These are phyloP conservation scores for Phytopythium vexans DNA, from an alignment of 352 stramenopile species.

Conservation along the genomic window DNA sequence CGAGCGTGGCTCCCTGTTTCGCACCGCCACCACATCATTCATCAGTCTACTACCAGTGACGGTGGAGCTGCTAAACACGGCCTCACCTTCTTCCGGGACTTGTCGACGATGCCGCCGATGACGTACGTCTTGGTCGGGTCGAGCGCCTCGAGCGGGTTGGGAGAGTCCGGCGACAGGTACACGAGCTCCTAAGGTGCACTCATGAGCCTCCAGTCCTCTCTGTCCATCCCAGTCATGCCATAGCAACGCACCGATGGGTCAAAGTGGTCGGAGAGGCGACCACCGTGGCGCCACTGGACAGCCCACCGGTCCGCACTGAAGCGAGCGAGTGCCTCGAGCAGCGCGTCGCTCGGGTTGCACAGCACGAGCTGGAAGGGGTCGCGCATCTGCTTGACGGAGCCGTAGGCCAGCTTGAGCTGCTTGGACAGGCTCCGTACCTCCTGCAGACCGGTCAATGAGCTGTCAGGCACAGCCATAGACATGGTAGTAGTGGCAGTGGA, in stretches of 20 bases:
- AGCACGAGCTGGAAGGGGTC: slow-evolving; percentile 64
- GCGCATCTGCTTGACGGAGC: slow-evolving; percentile 54
- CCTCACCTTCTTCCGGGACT: slow-evolving; percentile 61
- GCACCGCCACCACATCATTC: background rate
- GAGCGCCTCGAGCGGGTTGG: slow-evolving; percentile 54
- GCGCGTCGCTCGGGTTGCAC: slow-evolving; percentile 46
- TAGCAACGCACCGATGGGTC: slow-evolving; percentile 12
- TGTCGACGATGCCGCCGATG: slow-evolving; percentile 81
- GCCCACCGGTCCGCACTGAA: slow-evolving; percentile 65
- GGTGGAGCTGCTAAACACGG: background rate
- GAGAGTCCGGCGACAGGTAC: slow-evolving; percentile 74
- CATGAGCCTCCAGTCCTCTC: background rate
- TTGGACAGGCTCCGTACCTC: slow-evolving; percentile 69
- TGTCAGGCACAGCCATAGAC: background rate
- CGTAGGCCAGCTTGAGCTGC: slow-evolving; percentile 78
- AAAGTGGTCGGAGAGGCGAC: slow-evolving; percentile 36
- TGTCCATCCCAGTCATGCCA: background rate
- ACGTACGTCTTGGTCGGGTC: slow-evolving; percentile 73
- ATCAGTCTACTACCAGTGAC: background rate
- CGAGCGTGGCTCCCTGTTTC: slow-evolving; percentile 45
- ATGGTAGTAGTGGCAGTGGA: background rate
- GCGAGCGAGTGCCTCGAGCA: slow-evolving; percentile 47
- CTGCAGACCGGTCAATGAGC: slow-evolving; percentile 8
- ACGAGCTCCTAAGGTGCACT: slow-evolving; percentile 35
- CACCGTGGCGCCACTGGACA: slow-evolving; percentile 45